Percentiles rank a stretch among this genome's conserved stretches.
These are phyloP conservation scores for Remersonia thermophila DNA, from an alignment of 2,329 filamentous ascomycete genomes.

Conservation along the genomic window DNA sequence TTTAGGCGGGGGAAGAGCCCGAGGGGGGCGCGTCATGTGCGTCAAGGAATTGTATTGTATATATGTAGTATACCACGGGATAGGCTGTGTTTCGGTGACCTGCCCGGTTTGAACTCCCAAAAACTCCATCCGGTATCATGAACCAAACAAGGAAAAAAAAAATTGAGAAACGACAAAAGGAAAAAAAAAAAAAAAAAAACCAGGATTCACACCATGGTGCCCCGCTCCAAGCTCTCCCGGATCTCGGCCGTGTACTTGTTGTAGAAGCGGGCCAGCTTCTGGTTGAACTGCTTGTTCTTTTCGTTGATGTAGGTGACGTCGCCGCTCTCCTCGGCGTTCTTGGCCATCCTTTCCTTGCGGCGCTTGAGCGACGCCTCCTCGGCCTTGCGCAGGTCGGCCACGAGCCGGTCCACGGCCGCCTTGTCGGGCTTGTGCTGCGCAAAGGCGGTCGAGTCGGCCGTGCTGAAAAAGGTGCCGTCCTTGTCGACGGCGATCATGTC, in stretches of 20 bases:
- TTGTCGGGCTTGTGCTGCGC: conserved; percentile 77
- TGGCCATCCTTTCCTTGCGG: conserved; percentile 62
- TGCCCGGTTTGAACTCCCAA: conserved; percentile 5
- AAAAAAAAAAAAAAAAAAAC: conserved; percentile 1
- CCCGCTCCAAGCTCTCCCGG: conserved; percentile 91
- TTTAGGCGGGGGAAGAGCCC: too few relatives aligned
- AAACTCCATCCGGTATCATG: conserved; percentile 8
- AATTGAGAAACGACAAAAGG: conserved; percentile 1
- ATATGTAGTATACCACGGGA: conserved; percentile 12
- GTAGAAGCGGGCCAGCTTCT: conserved; percentile 91
- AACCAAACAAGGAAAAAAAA: conserved; percentile 1
- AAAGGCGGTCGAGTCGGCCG: conserved; percentile 70
- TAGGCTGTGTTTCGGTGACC: conserved; percentile 24
- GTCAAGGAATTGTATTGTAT: too few relatives aligned
- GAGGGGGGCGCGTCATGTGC: too few relatives aligned
- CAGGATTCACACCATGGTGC: conserved; percentile 67
- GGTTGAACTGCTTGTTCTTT: conserved; percentile 99
- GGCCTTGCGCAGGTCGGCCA: conserved; percentile 74
- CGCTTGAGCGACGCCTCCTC: conserved; percentile 82
- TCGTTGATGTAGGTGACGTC: conserved; percentile 99
- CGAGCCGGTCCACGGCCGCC: conserved; percentile 75
- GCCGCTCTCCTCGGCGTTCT: conserved; percentile 63
- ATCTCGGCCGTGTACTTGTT: conserved; percentile 98
- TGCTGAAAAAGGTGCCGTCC: conserved; percentile 82
- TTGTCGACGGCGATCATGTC: conserved; percentile 91